Evolutionary conservation across 805 yeast genomes (phyloP).

Genomic region (Kockiozyma suomiensis): DNA sequence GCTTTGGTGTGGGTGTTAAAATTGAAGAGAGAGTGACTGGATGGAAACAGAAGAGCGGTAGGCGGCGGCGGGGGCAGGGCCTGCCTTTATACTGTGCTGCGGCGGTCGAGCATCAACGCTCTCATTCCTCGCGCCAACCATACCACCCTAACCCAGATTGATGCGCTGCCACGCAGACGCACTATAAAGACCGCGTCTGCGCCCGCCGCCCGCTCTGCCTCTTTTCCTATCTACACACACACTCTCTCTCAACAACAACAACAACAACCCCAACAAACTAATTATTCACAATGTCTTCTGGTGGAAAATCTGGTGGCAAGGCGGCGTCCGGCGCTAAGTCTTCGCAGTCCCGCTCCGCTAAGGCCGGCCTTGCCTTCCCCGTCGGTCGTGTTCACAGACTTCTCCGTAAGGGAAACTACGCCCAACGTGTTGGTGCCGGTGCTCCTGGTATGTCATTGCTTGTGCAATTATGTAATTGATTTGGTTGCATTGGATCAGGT

Average conservation of each 20-base stretch:
- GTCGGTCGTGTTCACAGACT: slow-evolving; percentile 99
- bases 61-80: slow-evolving; percentile 23
- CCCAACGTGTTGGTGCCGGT: slow-evolving; percentile 98
- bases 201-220: slow-evolving; percentile 22
- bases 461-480: background rate
- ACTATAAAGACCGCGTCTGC: slow-evolving; percentile 28
- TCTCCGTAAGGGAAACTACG: slow-evolving; percentile 95
- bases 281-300: slow-evolving; percentile 49
- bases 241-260: background rate
- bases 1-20: background rate
- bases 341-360: slow-evolving; percentile 96
- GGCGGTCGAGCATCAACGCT: slow-evolving; percentile 26
- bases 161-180: slow-evolving; percentile 17
- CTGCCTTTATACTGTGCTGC: slow-evolving; percentile 24
- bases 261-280: slow-evolving; percentile 7
- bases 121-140: background rate
- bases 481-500: background rate
- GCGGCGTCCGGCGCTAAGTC: slow-evolving; percentile 95
- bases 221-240: background rate
- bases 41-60: background rate
- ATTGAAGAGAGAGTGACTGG: background rate
- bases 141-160: slow-evolving; percentile 14
- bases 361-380: slow-evolving; percentile 99
- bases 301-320: slow-evolving; percentile 70
- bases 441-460: slow-evolving; percentile 63